Evolutionary conservation across 768 basidiomycete species (phyloP).

Genomic region (button mushroom (Agaricus bisporus)): DNA sequence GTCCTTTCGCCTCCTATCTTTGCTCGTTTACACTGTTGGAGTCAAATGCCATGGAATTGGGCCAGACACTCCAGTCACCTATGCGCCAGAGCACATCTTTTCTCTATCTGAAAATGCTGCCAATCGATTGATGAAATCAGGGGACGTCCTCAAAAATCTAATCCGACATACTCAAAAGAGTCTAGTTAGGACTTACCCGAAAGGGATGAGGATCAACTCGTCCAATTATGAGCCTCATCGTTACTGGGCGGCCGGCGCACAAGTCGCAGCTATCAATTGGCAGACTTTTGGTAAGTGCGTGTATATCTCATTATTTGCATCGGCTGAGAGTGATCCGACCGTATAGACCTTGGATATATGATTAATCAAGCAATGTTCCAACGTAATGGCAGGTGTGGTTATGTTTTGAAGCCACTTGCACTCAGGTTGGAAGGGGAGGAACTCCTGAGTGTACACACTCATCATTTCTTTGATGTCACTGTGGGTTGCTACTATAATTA

Average conservation of each 20-base stretch:
- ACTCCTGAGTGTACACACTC: constrained; percentile 42
- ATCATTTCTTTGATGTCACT: constrained; percentile 59
- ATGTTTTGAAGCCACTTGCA: constrained; percentile 82
- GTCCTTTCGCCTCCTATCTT: constrained; percentile 63
- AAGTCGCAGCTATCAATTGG: constrained; percentile 95
- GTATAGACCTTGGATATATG: constrained; percentile 76
- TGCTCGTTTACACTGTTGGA: constrained; percentile 92
- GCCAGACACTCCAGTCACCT: constrained; percentile 59
- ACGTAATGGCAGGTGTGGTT: constrained; percentile 82
- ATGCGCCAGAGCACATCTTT: constrained; percentile 86
- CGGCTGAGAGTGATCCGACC: background rate
- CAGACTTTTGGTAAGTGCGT: constrained; percentile 79
- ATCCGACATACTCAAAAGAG: constrained; percentile 85
- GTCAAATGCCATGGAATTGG: constrained; percentile 92
- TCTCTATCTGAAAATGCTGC: constrained; percentile 84
- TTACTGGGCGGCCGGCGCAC: constrained; percentile 85
- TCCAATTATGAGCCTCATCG: constrained; percentile 86
- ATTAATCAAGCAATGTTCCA: constrained; percentile 97
- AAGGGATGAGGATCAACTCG: constrained; percentile 73
- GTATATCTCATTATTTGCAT: background rate
- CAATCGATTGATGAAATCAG: constrained; percentile 66
- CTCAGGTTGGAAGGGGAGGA: constrained; percentile 64
- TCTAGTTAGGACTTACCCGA: constrained; percentile 82
- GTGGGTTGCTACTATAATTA: constrained; percentile 25
- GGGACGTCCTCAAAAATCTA: constrained; percentile 48